Evolutionary conservation across 2,329 filamentous ascomycete species (phyloP).

Genomic region (Plenodomus lindquistii): DNA sequence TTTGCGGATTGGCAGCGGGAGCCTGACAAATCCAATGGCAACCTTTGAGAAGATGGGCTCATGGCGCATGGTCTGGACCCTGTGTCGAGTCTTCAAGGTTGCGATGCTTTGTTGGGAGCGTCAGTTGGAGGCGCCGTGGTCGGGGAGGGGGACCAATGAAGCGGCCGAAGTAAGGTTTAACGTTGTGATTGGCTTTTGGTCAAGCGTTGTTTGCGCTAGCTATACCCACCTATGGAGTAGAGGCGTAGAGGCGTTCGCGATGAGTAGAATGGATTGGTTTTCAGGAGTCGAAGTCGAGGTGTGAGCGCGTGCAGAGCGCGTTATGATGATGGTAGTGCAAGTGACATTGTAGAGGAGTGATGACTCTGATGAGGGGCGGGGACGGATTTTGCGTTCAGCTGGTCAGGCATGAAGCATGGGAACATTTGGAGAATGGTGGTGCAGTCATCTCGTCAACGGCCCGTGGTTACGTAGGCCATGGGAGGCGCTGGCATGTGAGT

Average conservation of each 20-base stretch:
- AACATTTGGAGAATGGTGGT: no score
- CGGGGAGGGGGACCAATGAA: conserved; percentile 28
- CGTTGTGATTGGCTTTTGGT: conserved; percentile 29
- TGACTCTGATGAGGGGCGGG: background rate
- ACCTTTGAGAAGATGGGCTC: background rate
- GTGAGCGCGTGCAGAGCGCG: conserved; percentile 8
- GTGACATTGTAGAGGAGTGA: background rate
- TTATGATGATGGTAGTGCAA: conserved; percentile 1
- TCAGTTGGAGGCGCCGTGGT: conserved; percentile 25
- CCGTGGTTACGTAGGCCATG: no score
- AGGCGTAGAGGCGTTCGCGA: conserved; percentile 10
- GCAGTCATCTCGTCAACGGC: no score
- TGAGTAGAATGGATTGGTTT: conserved; percentile 27
- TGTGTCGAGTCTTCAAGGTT: conserved; percentile 3
- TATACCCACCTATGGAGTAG: conserved; percentile 11
- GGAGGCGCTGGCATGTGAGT: no score
- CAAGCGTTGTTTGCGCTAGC: conserved; percentile 18
- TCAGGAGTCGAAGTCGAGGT: conserved; percentile 5
- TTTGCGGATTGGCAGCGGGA: background rate
- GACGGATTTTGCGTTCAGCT: no score
- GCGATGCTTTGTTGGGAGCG: conserved; percentile 21
- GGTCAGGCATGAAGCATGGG: no score
- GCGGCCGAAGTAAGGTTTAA: conserved; percentile 12
- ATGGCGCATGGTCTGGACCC: conserved; percentile 6
- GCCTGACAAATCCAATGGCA: background rate